Evolutionary conservation across 768 basidiomycete species (phyloP), one percentile per base, ranked within the genome.

Genomic region (Ramaria rubella): DNA sequence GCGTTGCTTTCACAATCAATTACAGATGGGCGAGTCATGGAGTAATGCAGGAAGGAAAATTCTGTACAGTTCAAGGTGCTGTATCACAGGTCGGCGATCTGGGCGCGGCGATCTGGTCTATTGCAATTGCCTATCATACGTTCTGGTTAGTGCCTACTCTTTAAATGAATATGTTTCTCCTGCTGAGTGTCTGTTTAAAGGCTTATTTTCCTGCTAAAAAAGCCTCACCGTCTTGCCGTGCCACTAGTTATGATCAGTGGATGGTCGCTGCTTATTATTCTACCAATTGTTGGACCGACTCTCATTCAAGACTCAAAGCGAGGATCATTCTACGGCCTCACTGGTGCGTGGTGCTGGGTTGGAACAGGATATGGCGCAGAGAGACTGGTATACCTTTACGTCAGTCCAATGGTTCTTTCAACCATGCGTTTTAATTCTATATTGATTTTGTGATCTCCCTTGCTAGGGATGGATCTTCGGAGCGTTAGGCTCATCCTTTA

Each of bases 331-430:
- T 55, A 45, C 36, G 27, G 43, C 5, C 42, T 55, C 4, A 55
- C n/a, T 31, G 54, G 54, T 12, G 54, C 54, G 15, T 55, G 54
- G 54, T 55, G 54, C 23, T 55, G 54, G 54, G 23, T 55, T 27
- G 44, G 54, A 19, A 27, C 4, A 14, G 14, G 29, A 45, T 55
- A 55, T 31, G 40, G 24, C n/a, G 36, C 54, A 23, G 54, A 44
- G 23, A 29, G 54, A 27, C 8, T 55, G 36, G 12, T 44, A 43
- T 55, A 55, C 23, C 54, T 55, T 55, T 55, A 55, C 27, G 54
- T 55, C 26, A 17, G 54, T 55, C n/a, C n/a, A n/a, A 8, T 21
- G 12, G 2, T 11, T 9, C 12, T 14, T 55, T 46, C 12, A n/a
- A 29, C 12, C 2, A 8, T 19, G 23, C 36, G 36, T 38, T 38